Evolutionary conservation across 108 stramenopile genomes (phyloP), one percentile per base, ranked within the genome.

Genomic region (Nannochloropsis gaditana): DNA sequence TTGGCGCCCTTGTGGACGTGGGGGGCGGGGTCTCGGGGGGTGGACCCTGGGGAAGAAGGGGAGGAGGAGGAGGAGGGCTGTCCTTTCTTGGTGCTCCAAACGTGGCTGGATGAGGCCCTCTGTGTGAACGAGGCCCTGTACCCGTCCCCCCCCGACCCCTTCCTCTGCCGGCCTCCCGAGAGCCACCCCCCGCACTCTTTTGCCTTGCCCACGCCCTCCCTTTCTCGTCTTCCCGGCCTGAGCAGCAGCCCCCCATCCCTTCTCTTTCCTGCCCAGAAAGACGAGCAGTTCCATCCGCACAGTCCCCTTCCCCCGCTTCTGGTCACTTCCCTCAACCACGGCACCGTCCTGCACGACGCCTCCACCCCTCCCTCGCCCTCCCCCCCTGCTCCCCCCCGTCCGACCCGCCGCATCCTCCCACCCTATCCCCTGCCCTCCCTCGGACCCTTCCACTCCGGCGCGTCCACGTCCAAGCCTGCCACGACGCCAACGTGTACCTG

Each of bases 401-500:
- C 47, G 47, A 50, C 84, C 50, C 59, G 31, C 9, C 9, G 1
- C 79, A 11, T 43, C 42, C 41, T 17, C 10, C 79, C 59, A 21
- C 4, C 73, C 84, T 6, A 0, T 17, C 9, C 8, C 79, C 79
- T 79, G n/a, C 45, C 79, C 84, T 73, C 84, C 79, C 73, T 21
- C 8, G 59, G 3, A 15, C 79, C 19, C 79, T 42, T 2, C 41
- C 84, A 59, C 84, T 73, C 5, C 42, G 41, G 43, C 79, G 59
- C 10, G 59, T 79, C 84, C 50, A 42, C 73, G 17, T 43, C 9
- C 50, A 41, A 45, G 21, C 15, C 86, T 96, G 96, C 87, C 94
- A 93, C 5, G 95, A 95, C 83, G 93, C 92, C 9, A 94, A 96
- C 90, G 92, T 96, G 84, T 96, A 96, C 87, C 90, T 96, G 31